These are phyloP conservation scores for Cucumis variabilis DNA, from an alignment of 331 rosid genomes.

Conservation along the genomic window DNA sequence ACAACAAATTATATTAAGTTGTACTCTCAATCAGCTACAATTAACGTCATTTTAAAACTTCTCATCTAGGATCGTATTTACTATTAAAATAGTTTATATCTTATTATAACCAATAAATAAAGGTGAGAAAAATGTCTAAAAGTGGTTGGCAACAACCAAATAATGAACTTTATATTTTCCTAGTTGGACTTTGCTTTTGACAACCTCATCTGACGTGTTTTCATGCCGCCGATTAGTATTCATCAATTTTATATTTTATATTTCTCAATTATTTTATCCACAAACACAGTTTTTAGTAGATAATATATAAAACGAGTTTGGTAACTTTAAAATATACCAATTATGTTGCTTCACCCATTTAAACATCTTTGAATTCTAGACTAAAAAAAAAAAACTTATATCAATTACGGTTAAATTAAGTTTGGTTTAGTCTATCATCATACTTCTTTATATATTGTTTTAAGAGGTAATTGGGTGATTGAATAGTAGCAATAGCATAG, in stretches of 20 bases:
- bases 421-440: no score
- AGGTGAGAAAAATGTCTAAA: background rate
- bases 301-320: background rate
- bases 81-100: no score
- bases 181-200: slow-evolving; percentile 10
- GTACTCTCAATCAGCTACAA: no score
- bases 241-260: background rate
- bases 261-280: background rate
- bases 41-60: no score
- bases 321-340: background rate
- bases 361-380: no score
- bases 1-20: no score
- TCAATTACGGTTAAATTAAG: no score
- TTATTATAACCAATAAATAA: background rate
- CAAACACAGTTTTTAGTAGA: background rate
- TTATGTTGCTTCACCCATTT: background rate
- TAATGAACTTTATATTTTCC: background rate
- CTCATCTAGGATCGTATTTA: no score
- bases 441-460: no score
- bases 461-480: no score
- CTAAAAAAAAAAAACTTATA: no score
- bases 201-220: slow-evolving; percentile 26
- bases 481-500: background rate
- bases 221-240: slow-evolving; percentile 12
- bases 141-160: background rate